These are phyloP conservation scores for Monilinia fructicola DNA, from an alignment of 2,329 filamentous ascomycete species.

Conservation along the genomic window DNA sequence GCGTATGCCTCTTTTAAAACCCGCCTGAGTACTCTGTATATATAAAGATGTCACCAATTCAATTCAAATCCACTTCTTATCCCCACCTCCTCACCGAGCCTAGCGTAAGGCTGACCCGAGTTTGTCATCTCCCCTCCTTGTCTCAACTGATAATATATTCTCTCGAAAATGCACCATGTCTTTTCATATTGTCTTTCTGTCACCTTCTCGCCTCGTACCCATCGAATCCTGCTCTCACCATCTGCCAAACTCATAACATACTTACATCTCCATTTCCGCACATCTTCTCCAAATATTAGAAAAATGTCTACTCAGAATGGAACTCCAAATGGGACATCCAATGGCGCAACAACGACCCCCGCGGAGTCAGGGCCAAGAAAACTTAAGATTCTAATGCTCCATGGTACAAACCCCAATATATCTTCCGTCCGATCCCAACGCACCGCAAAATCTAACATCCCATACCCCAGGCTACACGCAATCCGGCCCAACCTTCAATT, in stretches of 20 bases:
- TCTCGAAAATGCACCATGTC: slow-evolving; percentile 15
- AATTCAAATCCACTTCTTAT: too few relatives aligned
- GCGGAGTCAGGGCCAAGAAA: slow-evolving; percentile 28
- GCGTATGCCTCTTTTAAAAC: too few relatives aligned
- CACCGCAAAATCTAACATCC: not conserved
- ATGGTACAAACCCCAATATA: slow-evolving; percentile 51
- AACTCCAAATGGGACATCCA: not conserved
- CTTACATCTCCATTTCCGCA: too few relatives aligned
- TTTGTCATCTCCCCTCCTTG: slow-evolving; percentile 18
- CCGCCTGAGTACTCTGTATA: too few relatives aligned
- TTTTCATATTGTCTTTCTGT: not conserved
- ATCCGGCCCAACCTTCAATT: slow-evolving; percentile 78
- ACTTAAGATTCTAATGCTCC: slow-evolving; percentile 74
- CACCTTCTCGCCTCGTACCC: not conserved
- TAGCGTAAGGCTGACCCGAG: slow-evolving; percentile 14
- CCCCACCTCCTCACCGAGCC: not conserved
- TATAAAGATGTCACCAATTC: too few relatives aligned
- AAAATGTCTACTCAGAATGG: slow-evolving; percentile 6
- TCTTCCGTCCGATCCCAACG: slow-evolving; percentile 7
- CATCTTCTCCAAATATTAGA: not conserved
- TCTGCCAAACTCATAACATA: not conserved
- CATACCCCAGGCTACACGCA: slow-evolving; percentile 77
- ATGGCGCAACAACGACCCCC: not conserved
- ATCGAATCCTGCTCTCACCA: too few relatives aligned
- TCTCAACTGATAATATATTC: slow-evolving; percentile 3